phyloP scores from a whole-genome alignment of 306 rosid species.

The Casuarina cunninghamiana region DNA sequence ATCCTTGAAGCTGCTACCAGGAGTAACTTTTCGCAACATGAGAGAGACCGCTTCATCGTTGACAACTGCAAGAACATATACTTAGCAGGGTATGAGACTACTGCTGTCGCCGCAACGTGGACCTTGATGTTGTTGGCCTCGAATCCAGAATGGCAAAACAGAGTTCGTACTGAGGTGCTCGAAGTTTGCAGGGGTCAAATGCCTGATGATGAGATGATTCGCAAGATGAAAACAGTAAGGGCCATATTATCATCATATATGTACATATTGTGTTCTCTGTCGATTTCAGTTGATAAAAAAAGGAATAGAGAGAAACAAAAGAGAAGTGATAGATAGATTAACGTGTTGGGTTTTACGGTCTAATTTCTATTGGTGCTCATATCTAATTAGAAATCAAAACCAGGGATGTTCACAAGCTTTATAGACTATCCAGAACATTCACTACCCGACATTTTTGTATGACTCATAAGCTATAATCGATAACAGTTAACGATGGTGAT shows the following conservation, averaged over 20 bases:
- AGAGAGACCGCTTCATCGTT: slow-evolving; percentile 23
- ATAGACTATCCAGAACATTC: neutral
- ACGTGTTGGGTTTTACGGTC: no score
- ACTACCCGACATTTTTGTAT: neutral
- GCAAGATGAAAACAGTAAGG: slow-evolving; percentile 45
- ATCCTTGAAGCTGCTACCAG: slow-evolving; percentile 32
- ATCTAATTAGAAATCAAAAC: no score
- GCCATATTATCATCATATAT: neutral
- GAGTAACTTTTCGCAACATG: slow-evolving; percentile 16
- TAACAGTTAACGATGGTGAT: slow-evolving; percentile 33
- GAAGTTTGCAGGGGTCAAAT: slow-evolving; percentile 27
- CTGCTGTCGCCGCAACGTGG: slow-evolving; percentile 46
- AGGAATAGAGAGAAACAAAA: no score
- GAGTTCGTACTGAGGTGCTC: slow-evolving; percentile 36
- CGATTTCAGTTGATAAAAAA: no score
- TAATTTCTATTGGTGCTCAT: no score
- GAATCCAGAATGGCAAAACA: slow-evolving; percentile 47
- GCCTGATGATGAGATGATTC: slow-evolving; percentile 39
- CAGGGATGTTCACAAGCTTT: no score
- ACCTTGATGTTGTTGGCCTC: slow-evolving; percentile 47
- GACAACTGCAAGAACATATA: slow-evolving; percentile 42
- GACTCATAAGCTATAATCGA: neutral
- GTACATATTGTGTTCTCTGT: no score
- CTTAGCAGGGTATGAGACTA: slow-evolving; percentile 43
- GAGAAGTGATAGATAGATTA: neutral